Evolutionary conservation across 495 filamentous ascomycete genomes (phyloP).

Genomic region (Aspergillus ostianus): DNA sequence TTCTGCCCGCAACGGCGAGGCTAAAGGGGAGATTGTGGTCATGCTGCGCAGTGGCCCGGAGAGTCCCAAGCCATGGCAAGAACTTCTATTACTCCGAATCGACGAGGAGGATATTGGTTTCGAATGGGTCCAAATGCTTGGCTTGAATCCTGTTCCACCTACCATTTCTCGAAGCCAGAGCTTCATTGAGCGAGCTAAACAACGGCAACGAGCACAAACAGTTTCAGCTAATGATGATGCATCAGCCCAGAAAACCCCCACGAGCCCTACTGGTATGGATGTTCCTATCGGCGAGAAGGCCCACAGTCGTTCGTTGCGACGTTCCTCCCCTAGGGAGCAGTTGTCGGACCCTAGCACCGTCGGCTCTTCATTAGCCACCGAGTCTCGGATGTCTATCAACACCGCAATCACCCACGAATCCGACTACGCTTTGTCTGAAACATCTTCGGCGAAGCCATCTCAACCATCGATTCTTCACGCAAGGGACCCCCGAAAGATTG

Average conservation of each 20-base stretch:
- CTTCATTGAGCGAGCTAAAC: constrained; percentile 48
- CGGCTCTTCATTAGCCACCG: constrained; percentile 29
- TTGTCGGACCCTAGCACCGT: constrained; percentile 40
- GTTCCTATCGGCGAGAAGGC: constrained; percentile 75
- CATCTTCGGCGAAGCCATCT: constrained; percentile 22
- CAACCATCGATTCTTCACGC: constrained; percentile 32
- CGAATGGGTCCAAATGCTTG: constrained; percentile 88
- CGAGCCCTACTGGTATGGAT: constrained; percentile 57
- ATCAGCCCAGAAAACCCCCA: constrained; percentile 40
- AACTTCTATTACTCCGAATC: constrained; percentile 69
- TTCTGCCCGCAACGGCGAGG: constrained; percentile 77
- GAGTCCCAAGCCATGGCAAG: constrained; percentile 64
- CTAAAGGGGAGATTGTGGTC: constrained; percentile 66
- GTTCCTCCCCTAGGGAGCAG: constrained; percentile 34
- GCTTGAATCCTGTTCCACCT: constrained; percentile 73
- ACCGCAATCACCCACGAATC: constrained; percentile 40
- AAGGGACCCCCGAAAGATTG: constrained; percentile 23
- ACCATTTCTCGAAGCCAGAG: constrained; percentile 48
- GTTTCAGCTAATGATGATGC: constrained; percentile 31
- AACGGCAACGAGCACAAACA: constrained; percentile 33
- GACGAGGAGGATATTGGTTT: constrained; percentile 71
- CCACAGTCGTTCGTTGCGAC: constrained; percentile 25
- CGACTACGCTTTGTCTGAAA: constrained; percentile 31
- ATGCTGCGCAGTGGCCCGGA: constrained; percentile 66
- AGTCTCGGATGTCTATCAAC: constrained; percentile 31